phyloP scores from a whole-genome alignment of 73 alveolate species.

The Paramecium sonneborni region DNA sequence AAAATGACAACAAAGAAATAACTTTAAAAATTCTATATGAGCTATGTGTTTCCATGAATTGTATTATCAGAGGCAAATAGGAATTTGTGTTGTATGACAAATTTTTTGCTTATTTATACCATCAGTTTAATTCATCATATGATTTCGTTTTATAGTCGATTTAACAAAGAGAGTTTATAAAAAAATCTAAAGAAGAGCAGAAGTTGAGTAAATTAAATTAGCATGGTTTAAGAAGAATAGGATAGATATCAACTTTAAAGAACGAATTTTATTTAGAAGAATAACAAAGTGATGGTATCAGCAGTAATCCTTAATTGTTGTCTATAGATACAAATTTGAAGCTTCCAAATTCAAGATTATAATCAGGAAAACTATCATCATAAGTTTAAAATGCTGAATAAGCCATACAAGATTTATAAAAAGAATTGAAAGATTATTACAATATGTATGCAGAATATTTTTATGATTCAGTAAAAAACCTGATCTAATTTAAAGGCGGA shows the following conservation, averaged over 20 bases:
- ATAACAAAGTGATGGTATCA: neutral
- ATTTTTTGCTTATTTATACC: conserved; percentile 35
- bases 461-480: conserved; percentile 22
- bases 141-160: neutral
- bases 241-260: neutral
- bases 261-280: neutral
- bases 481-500: neutral
- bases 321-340: neutral
- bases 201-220: neutral
- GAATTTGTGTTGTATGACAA: conserved; percentile 31
- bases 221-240: conserved; percentile 31
- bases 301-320: neutral
- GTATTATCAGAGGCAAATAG: neutral
- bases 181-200: neutral
- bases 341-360: neutral
- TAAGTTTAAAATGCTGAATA: neutral
- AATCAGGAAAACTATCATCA: neutral
- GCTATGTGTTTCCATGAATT: neutral
- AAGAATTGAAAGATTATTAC: neutral
- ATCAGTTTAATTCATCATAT: neutral
- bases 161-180: neutral
- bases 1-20: conserved; percentile 26
- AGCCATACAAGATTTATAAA: neutral
- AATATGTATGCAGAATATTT: conserved; percentile 22
- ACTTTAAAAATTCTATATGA: conserved; percentile 32